Conservation (phyloP, 805 yeast species). For the Grigorovia yakushimaensis region DNA sequence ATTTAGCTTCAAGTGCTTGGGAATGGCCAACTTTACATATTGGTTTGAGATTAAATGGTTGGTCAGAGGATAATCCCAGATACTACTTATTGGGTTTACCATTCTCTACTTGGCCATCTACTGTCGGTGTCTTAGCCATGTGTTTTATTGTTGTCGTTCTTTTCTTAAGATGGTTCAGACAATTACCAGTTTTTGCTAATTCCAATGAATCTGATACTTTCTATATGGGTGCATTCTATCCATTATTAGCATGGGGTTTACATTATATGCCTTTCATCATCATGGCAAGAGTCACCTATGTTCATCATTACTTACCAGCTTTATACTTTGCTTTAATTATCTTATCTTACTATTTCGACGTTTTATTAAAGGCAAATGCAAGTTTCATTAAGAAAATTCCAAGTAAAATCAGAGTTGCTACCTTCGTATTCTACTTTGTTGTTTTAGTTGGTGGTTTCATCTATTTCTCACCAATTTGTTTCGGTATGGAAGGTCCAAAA, state of each 20-base stretch:
- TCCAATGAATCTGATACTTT: slow-evolving; percentile 40
- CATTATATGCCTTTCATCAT: slow-evolving; percentile 83
- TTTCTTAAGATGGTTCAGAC: slow-evolving; percentile 61
- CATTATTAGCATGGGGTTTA: slow-evolving; percentile 82
- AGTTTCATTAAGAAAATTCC: slow-evolving; percentile 2
- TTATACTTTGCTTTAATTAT: slow-evolving; percentile 70
- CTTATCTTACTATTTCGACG: slow-evolving; percentile 46
- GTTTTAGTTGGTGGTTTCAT: slow-evolving; percentile 45
- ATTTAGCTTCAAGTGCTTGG: slow-evolving; percentile 70
- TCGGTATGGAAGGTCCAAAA: slow-evolving; percentile 53
- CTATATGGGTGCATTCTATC: slow-evolving; percentile 64
- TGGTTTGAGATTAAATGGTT: slow-evolving; percentile 72
- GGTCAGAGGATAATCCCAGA: slow-evolving; percentile 52
- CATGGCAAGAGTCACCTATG: slow-evolving; percentile 95
- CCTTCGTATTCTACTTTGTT: slow-evolving; percentile 34
- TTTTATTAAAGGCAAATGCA: slow-evolving; percentile 20
- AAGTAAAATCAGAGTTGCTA: slow-evolving; percentile 28
- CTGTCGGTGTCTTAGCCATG: slow-evolving; percentile 49
- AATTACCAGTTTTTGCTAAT: slow-evolving; percentile 35
- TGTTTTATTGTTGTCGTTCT: slow-evolving; percentile 37
- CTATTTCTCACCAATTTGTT: slow-evolving; percentile 52
- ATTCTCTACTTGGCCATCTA: slow-evolving; percentile 67
- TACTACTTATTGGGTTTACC: slow-evolving; percentile 71
- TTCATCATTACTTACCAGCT: slow-evolving; percentile 95
- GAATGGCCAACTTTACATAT: slow-evolving; percentile 76